phyloP scores from a whole-genome alignment of 139 green algal genomes.

The Ettlia oleoabundans region DNA sequence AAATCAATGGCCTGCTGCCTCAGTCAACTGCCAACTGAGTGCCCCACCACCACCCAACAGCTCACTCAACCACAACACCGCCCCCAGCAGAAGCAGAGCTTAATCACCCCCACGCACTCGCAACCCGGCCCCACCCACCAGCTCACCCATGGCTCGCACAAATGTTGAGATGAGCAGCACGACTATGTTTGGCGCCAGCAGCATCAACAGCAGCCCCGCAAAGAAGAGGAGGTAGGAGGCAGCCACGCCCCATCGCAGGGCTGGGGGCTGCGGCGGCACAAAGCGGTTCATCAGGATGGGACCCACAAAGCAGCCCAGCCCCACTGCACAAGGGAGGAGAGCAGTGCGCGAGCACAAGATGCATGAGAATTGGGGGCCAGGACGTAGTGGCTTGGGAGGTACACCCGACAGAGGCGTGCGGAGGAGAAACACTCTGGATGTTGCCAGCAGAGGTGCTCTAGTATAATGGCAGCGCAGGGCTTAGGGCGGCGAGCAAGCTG shows the following conservation, averaged over 20 bases:
- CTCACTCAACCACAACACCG: not conserved
- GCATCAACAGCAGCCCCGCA: conserved; percentile 32
- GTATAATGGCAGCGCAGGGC: too few relatives aligned
- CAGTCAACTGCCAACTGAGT: too few relatives aligned
- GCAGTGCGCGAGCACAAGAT: not conserved
- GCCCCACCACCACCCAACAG: not conserved
- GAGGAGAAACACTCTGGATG: not conserved
- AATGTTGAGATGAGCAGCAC: conserved; percentile 41
- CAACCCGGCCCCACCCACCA: not conserved
- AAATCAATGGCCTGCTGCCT: too few relatives aligned
- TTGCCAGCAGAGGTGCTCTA: too few relatives aligned
- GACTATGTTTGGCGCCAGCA: conserved; percentile 30
- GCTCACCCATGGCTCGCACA: conserved; percentile 39
- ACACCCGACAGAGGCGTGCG: not conserved
- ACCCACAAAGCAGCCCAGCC: conserved; percentile 57
- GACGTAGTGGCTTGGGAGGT: not conserved
- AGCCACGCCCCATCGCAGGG: conserved; percentile 33
- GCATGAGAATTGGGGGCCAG: not conserved
- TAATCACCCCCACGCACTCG: not conserved
- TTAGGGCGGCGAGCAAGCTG: not conserved
- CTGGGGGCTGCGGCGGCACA: not conserved
- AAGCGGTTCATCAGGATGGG: conserved; percentile 51
- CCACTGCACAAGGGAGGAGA: conserved; percentile 28
- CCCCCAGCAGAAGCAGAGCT: not conserved
- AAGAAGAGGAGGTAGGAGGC: conserved; percentile 35